Conservation (phyloP, 192 early-diverging fungal species). For the Gigaspora rosea region DNA sequence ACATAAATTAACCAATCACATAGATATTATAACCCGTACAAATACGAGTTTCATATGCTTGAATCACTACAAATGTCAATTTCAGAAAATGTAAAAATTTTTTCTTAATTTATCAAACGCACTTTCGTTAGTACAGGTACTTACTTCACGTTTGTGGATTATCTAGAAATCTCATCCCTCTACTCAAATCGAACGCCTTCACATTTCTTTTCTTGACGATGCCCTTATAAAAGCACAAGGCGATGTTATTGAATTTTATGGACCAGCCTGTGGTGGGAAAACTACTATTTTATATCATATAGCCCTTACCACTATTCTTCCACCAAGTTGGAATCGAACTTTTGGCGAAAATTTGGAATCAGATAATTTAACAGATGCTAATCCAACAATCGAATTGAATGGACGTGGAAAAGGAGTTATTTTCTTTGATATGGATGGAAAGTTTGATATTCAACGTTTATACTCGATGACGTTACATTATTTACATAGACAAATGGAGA, state of each 20-base stretch:
- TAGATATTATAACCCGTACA: too few relatives aligned
- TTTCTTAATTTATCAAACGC: too few relatives aligned
- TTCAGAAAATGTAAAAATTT: too few relatives aligned
- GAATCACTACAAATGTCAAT: too few relatives aligned
- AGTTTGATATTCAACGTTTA: constrained; percentile 14
- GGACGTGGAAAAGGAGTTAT: constrained; percentile 26
- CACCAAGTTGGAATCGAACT: constrained; percentile 10
- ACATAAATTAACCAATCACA: too few relatives aligned
- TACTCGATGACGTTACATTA: constrained; percentile 14
- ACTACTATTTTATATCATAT: constrained; percentile 20
- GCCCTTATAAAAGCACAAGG: background rate
- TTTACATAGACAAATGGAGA: background rate
- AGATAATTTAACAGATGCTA: background rate
- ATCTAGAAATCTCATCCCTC: too few relatives aligned
- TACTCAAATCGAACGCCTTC: background rate
- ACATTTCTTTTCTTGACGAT: constrained; percentile 19
- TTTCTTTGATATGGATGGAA: constrained; percentile 31
- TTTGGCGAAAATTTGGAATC: background rate
- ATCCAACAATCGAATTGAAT: background rate
- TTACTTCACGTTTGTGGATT: too few relatives aligned
- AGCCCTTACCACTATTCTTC: constrained; percentile 21
- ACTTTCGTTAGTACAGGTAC: too few relatives aligned
- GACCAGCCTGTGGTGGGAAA: constrained; percentile 27
- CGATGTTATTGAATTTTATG: constrained; percentile 32
- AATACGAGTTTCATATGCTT: too few relatives aligned